These are phyloP conservation scores for Penicillium mononematosum DNA, from an alignment of 495 filamentous ascomycete genomes.

Conservation along the genomic window DNA sequence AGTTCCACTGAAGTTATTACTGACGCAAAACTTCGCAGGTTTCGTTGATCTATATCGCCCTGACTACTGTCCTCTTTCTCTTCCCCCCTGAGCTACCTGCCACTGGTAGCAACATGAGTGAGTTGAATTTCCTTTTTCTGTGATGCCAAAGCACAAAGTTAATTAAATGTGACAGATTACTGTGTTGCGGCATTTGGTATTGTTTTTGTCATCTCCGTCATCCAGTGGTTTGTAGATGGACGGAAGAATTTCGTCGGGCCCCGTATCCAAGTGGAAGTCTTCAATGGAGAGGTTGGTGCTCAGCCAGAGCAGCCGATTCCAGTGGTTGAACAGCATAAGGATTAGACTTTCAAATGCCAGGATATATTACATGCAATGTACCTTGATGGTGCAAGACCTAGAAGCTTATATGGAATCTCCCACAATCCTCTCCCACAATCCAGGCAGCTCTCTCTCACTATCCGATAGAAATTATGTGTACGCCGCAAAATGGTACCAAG, in stretches of 20 bases:
- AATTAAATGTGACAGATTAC: slow-evolving; percentile 48
- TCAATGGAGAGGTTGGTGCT: slow-evolving; percentile 28
- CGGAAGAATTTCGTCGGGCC: slow-evolving; percentile 70
- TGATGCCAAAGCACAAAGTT: slow-evolving; percentile 8
- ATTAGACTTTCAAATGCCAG: not conserved
- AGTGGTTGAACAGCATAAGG: slow-evolving; percentile 22
- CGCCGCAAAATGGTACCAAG: not conserved
- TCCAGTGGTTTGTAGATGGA: slow-evolving; percentile 74
- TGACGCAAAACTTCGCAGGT: slow-evolving; percentile 40
- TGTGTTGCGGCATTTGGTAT: slow-evolving; percentile 69
- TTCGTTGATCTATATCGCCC: slow-evolving; percentile 60
- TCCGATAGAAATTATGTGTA: not conserved
- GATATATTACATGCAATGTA: not conserved
- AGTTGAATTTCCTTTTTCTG: slow-evolving; percentile 13
- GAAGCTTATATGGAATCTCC: not conserved
- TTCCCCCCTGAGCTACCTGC: slow-evolving; percentile 69
- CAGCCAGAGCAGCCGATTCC: slow-evolving; percentile 22
- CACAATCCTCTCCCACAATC: not conserved
- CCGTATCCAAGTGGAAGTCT: slow-evolving; percentile 47
- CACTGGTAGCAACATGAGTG: slow-evolving; percentile 71
- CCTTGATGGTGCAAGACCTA: not conserved
- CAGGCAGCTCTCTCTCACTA: not conserved
- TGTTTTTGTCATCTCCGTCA: slow-evolving; percentile 59
- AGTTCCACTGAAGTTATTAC: not conserved
- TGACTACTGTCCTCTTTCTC: slow-evolving; percentile 74